Evolutionary conservation across 441 rosid species (phyloP).

Genomic region (California macrophylla): DNA sequence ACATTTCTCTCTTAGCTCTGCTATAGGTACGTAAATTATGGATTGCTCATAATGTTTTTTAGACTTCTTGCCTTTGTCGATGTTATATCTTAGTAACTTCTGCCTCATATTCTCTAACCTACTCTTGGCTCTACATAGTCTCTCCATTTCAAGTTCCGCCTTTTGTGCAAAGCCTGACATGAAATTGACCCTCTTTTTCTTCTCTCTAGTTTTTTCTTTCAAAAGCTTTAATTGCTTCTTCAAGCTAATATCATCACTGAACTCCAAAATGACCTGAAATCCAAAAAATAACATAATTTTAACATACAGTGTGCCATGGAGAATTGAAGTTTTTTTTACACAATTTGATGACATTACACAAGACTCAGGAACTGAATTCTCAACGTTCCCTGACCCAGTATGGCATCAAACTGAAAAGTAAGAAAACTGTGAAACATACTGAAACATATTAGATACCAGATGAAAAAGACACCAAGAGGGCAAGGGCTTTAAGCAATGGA

Average conservation of each 20-base stretch:
- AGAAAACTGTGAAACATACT: not conserved
- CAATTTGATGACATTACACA: not conserved
- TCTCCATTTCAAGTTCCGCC: slow-evolving; percentile 57
- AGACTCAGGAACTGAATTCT: not conserved
- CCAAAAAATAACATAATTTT: not conserved
- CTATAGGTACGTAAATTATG: slow-evolving; percentile 62
- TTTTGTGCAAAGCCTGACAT: slow-evolving; percentile 20
- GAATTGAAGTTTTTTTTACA: not conserved
- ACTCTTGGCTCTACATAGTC: slow-evolving; percentile 43
- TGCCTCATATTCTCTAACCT: slow-evolving; percentile 47
- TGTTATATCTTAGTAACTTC: slow-evolving; percentile 34
- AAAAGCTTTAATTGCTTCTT: slow-evolving; percentile 36
- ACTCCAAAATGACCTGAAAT: slow-evolving; percentile 35
- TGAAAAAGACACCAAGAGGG: slow-evolving; percentile 2
- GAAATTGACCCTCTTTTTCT: slow-evolving; percentile 26
- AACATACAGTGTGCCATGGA: not conserved
- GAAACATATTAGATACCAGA: too few species aligned
- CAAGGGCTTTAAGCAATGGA: slow-evolving; percentile 1
- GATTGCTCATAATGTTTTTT: slow-evolving; percentile 31
- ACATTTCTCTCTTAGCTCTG: slow-evolving; percentile 52
- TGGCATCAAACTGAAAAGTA: not conserved
- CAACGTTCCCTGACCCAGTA: not conserved
- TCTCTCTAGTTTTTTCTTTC: slow-evolving; percentile 30
- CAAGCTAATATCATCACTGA: slow-evolving; percentile 48
- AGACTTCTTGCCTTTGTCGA: slow-evolving; percentile 29